A percentile compares a stretch with the other conserved stretches of the same genome.
Evolutionary conservation across 148 eudicot species (phyloP).

Genomic region (Chenopodium album): DNA sequence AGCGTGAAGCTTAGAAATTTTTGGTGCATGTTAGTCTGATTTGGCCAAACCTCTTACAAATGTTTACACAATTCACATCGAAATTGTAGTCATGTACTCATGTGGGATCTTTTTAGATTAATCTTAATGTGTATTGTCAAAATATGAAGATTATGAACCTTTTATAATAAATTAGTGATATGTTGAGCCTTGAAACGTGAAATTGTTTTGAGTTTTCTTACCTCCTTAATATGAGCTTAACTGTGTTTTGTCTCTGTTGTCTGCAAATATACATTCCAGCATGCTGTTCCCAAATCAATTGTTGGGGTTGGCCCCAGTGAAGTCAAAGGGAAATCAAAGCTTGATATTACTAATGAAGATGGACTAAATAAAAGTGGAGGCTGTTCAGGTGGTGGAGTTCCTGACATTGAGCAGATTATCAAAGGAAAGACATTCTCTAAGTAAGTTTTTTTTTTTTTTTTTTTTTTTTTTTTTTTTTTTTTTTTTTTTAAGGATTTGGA

Average conservation of each 20-base stretch:
- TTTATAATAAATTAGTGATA: too few relatives aligned
- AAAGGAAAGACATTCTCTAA: constrained; percentile 67
- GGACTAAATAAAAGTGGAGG: constrained; percentile 26
- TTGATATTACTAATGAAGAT: constrained; percentile 27
- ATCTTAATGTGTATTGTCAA: neutral
- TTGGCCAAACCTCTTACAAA: neutral
- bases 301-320: constrained; percentile 31
- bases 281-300: constrained; percentile 31
- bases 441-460: constrained; percentile 30
- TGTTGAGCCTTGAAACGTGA: too few relatives aligned
- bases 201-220: neutral
- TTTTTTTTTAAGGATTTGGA: neutral
- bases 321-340: constrained; percentile 32
- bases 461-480: neutral
- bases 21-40: neutral
- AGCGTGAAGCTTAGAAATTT: neutral
- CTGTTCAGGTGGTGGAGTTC: constrained; percentile 32
- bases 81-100: too few relatives aligned
- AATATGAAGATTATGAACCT: too few relatives aligned
- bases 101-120: neutral
- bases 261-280: constrained; percentile 35
- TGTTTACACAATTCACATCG: neutral
- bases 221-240: neutral
- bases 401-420: constrained; percentile 72
- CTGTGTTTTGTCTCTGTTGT: neutral